A percentile compares a stretch with the other conserved stretches of the same genome.
phyloP scores from a whole-genome alignment of 805 yeast species.

The Hanseniaspora thailandica region DNA sequence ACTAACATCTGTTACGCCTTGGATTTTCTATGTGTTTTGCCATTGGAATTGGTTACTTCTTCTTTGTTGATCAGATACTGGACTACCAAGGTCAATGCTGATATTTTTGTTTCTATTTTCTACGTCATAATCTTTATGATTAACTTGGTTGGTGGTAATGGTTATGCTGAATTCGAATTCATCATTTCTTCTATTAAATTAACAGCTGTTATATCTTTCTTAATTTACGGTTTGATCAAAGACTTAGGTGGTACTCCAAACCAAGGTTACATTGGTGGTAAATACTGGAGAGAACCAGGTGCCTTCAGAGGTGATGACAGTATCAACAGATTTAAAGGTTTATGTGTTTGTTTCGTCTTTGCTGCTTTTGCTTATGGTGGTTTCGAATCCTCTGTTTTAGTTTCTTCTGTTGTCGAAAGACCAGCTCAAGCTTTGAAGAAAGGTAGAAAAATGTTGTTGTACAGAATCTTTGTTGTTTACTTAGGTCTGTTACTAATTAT shows the following conservation, averaged over 20 bases:
- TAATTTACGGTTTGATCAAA: constrained; percentile 46
- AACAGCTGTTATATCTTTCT: constrained; percentile 46
- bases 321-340: constrained; percentile 44
- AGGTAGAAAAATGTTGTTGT: constrained; percentile 43
- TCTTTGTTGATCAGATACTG: constrained; percentile 46
- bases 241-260: constrained; percentile 46
- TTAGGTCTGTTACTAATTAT: constrained; percentile 40
- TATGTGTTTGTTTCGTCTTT: constrained; percentile 41
- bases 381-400: constrained; percentile 44
- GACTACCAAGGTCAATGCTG: constrained; percentile 39
- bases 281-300: constrained; percentile 44
- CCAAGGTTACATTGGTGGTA: constrained; percentile 39
- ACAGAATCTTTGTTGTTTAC: constrained; percentile 45
- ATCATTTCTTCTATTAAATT: constrained; percentile 48
- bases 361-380: constrained; percentile 57
- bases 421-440: constrained; percentile 41
- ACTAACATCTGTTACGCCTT: constrained; percentile 62
- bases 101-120: constrained; percentile 46
- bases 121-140: constrained; percentile 38
- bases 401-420: constrained; percentile 36
- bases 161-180: constrained; percentile 60
- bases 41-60: constrained; percentile 56
- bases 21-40: constrained; percentile 53
- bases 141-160: constrained; percentile 45
- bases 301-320: constrained; percentile 31